These are phyloP conservation scores for Scleroderma bovista DNA, from an alignment of 768 basidiomycete genomes.

Conservation along the genomic window DNA sequence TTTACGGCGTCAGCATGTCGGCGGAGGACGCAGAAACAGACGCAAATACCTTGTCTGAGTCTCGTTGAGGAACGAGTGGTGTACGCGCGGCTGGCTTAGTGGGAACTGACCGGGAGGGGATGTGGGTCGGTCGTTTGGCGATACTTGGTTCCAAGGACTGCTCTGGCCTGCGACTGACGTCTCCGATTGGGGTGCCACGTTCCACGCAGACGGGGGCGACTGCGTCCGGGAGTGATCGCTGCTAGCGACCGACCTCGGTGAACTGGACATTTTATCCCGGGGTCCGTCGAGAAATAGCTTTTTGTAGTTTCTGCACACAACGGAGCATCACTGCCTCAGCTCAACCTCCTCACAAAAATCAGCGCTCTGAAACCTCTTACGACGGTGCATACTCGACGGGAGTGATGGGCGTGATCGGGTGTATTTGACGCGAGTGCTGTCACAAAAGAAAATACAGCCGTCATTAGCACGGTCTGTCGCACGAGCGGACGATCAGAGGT, in stretches of 20 bases:
- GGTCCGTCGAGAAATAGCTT: conserved; percentile 29
- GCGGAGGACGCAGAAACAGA: conserved; percentile 9
- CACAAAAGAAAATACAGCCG: conserved; percentile 2
- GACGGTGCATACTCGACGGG: conserved; percentile 29
- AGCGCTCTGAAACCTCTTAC: conserved; percentile 13
- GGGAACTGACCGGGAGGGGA: conserved; percentile 32
- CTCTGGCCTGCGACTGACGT: conserved; percentile 20
- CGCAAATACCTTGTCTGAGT: conserved; percentile 46
- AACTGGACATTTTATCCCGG: conserved; percentile 24
- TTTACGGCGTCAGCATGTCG: conserved; percentile 14
- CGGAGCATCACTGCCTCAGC: conserved; percentile 8
- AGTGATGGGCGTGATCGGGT: conserved; percentile 32
- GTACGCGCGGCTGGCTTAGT: conserved; percentile 46
- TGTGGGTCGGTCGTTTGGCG: conserved; percentile 26
- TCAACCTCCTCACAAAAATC: conserved; percentile 6
- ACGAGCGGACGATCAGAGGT: conserved; percentile 1
- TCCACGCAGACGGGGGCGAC: conserved; percentile 40
- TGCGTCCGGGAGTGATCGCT: conserved; percentile 46
- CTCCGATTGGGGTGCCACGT: conserved; percentile 35
- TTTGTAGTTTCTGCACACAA: conserved; percentile 24
- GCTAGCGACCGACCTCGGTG: conserved; percentile 29
- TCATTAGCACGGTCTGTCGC: conserved; percentile 9
- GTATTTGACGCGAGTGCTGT: conserved; percentile 26
- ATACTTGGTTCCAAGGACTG: conserved; percentile 23
- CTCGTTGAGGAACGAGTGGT: conserved; percentile 51